phyloP scores from a whole-genome alignment of 164 flowering plant species.

The Paratinospora sagittata region DNA sequence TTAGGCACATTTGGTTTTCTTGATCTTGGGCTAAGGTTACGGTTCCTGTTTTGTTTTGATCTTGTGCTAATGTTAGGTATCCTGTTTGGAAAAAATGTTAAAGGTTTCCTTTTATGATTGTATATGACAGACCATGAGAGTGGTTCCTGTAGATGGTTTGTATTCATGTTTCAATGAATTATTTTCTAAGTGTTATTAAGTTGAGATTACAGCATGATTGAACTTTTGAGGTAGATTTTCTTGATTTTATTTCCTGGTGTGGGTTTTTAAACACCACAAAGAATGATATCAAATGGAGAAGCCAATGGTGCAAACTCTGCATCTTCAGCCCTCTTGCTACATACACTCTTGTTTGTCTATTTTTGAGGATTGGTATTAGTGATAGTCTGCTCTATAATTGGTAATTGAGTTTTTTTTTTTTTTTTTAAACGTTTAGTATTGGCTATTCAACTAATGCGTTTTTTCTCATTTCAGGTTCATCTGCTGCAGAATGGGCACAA shows the following conservation, averaged over 20 bases:
- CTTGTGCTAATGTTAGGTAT: neutral
- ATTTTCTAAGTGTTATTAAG: neutral
- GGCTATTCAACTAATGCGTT: too few species aligned
- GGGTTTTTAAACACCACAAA: neutral
- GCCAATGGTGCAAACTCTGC: neutral
- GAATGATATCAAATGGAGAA: neutral
- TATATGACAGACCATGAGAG: neutral
- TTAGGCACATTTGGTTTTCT: neutral
- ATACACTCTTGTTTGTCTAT: too few species aligned
- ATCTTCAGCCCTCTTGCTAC: too few species aligned
- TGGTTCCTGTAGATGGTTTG: neutral
- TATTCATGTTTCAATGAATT: neutral
- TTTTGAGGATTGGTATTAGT: too few species aligned
- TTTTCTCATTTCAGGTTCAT: slow-evolving; percentile 45
- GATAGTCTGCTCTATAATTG: too few species aligned
- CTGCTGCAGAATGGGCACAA: slow-evolving; percentile 59
- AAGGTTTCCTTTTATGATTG: neutral
- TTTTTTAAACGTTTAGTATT: neutral
- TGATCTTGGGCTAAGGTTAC: too few species aligned
- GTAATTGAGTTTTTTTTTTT: neutral
- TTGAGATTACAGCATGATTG: neutral
- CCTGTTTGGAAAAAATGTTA: neutral
- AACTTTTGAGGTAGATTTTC: neutral
- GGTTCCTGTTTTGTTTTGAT: too few species aligned
- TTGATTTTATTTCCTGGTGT: neutral